phyloP scores from a whole-genome alignment of 2,329 filamentous ascomycete genomes.

The Bipolaris cookei region DNA sequence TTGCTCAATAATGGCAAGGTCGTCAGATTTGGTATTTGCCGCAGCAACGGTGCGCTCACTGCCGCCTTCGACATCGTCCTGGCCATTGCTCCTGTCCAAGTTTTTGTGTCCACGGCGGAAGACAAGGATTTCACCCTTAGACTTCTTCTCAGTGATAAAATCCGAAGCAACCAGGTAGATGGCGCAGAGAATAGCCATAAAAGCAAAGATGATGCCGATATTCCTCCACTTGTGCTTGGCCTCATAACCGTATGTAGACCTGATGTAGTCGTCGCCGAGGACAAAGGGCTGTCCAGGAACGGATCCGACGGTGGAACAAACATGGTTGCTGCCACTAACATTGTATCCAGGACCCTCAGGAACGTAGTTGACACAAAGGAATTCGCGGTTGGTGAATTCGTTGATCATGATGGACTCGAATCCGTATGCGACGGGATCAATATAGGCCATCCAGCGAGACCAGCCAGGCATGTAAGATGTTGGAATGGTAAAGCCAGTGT shows the following conservation, averaged over 20 bases:
- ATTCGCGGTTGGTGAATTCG: conserved; percentile 74
- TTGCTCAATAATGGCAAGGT: conserved; percentile 56
- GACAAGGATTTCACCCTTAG: conserved; percentile 59
- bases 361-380: conserved; percentile 56
- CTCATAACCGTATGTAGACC: conserved; percentile 43
- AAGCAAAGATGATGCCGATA: conserved; percentile 55
- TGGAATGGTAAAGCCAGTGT: conserved; percentile 69
- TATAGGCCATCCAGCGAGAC: conserved; percentile 83
- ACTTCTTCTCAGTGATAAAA: conserved; percentile 57
- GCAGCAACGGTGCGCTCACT: too few relatives aligned
- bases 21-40: background rate
- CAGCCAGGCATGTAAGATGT: conserved; percentile 73
- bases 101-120: conserved; percentile 57
- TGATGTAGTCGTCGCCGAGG: conserved; percentile 49
- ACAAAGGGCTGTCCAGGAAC: conserved; percentile 48
- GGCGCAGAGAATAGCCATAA: conserved; percentile 52
- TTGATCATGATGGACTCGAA: conserved; percentile 85
- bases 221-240: conserved; percentile 56
- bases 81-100: conserved; percentile 53
- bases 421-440: conserved; percentile 78
- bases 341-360: conserved; percentile 44
- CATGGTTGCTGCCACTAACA: conserved; percentile 44
- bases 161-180: conserved; percentile 55
- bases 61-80: conserved; percentile 50
- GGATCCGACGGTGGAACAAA: conserved; percentile 53